These are phyloP conservation scores for Coemansia sp. DNA, from an alignment of 192 early-diverging fungal species.

Conservation along the genomic window DNA sequence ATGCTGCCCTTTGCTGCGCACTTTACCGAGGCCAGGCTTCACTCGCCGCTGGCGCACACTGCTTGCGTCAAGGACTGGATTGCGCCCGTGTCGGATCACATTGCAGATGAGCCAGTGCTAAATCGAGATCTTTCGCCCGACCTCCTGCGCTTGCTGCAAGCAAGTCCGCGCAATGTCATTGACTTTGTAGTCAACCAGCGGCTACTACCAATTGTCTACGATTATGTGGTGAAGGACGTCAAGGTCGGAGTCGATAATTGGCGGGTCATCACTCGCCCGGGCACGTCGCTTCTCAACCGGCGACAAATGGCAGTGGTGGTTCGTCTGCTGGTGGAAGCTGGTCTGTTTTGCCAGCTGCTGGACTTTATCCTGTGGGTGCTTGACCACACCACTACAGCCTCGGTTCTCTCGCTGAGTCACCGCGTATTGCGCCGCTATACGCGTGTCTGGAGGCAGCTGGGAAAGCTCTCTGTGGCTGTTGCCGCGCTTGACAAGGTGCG, in stretches of 20 bases:
- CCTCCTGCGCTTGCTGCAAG: neutral
- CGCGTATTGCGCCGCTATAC: conserved; percentile 27
- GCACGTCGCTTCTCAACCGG: conserved; percentile 72
- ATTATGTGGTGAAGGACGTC: conserved; percentile 54
- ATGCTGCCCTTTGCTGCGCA: conserved; percentile 17
- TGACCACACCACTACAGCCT: conserved; percentile 14
- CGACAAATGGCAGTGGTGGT: conserved; percentile 61
- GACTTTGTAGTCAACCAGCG: conserved; percentile 31
- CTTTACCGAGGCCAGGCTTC: conserved; percentile 8
- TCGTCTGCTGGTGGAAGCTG: conserved; percentile 17
- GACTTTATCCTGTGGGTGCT: conserved; percentile 50
- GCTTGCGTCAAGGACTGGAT: conserved; percentile 45
- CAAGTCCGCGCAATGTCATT: conserved; percentile 20
- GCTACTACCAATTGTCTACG: conserved; percentile 40
- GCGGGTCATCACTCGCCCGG: conserved; percentile 78
- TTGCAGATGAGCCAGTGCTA: conserved; percentile 16
- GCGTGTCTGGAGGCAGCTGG: conserved; percentile 25
- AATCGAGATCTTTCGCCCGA: neutral
- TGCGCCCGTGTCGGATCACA: conserved; percentile 24
- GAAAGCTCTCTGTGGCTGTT: conserved; percentile 10
- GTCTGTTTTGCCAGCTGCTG: conserved; percentile 19
- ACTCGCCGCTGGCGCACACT: conserved; percentile 9
- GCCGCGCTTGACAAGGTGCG: neutral
- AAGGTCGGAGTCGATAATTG: conserved; percentile 69
- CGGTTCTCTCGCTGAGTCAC: conserved; percentile 18